Evolutionary conservation across 1,284 basidiomycete species (phyloP).

Genomic region (Heliocybe sulcata): DNA sequence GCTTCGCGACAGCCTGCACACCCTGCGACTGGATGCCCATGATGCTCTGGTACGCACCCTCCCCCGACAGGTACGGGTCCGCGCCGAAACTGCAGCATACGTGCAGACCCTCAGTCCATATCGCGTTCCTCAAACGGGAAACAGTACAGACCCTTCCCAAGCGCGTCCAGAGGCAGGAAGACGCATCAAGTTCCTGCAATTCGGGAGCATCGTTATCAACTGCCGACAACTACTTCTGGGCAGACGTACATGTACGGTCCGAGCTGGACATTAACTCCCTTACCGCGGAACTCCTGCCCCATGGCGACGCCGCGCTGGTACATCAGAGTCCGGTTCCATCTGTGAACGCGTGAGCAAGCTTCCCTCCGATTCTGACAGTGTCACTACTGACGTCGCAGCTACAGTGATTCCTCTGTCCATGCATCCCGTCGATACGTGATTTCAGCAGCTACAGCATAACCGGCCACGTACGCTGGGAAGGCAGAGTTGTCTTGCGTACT

Average conservation of each 20-base stretch:
- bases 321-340: conserved; percentile 65
- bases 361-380: neutral
- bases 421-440: neutral
- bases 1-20: conserved; percentile 55
- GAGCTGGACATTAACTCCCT: conserved; percentile 59
- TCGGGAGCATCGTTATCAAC: conserved; percentile 4
- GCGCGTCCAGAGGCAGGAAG: conserved; percentile 60
- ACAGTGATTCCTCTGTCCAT: conserved; percentile 56
- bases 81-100: conserved; percentile 34
- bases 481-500: conserved; percentile 54
- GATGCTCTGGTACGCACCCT: conserved; percentile 50
- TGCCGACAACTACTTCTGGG: too few species aligned
- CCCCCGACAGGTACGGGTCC: conserved; percentile 59
- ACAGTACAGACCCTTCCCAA: conserved; percentile 56
- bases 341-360: conserved; percentile 10
- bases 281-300: conserved; percentile 63
- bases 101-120: neutral
- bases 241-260: conserved; percentile 40
- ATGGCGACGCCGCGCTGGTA: conserved; percentile 54
- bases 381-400: conserved; percentile 47
- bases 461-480: conserved; percentile 53
- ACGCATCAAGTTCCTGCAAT: conserved; percentile 47
- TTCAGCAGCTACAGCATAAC: neutral
- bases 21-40: conserved; percentile 56
- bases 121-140: neutral